A percentile compares a stretch with the other conserved stretches of the same genome.
Conservation (phyloP, 2,329 filamentous ascomycete genomes). For the Botrytis aclada region DNA sequence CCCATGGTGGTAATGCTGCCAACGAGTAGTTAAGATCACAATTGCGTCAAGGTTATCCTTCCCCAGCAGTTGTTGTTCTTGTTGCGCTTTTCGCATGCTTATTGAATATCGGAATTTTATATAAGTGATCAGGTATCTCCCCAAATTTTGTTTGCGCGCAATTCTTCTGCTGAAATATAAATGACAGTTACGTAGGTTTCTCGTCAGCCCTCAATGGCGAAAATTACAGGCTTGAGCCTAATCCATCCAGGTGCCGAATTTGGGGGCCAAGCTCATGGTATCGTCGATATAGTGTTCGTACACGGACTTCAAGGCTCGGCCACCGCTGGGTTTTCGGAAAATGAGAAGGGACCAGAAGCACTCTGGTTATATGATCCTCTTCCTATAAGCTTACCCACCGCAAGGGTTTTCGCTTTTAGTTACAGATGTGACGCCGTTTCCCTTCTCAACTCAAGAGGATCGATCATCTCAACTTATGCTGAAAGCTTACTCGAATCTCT, state of each 20-base stretch:
- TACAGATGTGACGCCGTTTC: neutral
- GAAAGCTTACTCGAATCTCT: neutral
- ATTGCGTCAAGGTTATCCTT: neutral
- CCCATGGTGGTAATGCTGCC: neutral
- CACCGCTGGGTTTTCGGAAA: neutral
- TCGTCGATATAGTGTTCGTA: neutral
- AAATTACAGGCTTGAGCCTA: neutral
- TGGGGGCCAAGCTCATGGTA: neutral
- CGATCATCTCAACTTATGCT: neutral
- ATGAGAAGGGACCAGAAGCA: neutral
- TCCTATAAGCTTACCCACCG: neutral
- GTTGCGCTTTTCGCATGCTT: neutral
- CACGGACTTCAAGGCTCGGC: neutral
- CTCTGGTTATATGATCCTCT: neutral
- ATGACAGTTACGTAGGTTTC: neutral
- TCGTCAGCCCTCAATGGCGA: neutral
- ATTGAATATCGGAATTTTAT: neutral
- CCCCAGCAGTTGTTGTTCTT: neutral
- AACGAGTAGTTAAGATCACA: neutral
- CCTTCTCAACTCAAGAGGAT: neutral
- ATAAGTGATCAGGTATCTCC: neutral
- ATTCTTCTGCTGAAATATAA: neutral
- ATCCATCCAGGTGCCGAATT: neutral
- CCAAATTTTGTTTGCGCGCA: neutral
- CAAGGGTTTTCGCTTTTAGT: neutral